Percentiles rank a stretch among this genome's conserved stretches.
Conservation (phyloP, 495 filamentous ascomycete genomes). For the Tuber calosporum region DNA sequence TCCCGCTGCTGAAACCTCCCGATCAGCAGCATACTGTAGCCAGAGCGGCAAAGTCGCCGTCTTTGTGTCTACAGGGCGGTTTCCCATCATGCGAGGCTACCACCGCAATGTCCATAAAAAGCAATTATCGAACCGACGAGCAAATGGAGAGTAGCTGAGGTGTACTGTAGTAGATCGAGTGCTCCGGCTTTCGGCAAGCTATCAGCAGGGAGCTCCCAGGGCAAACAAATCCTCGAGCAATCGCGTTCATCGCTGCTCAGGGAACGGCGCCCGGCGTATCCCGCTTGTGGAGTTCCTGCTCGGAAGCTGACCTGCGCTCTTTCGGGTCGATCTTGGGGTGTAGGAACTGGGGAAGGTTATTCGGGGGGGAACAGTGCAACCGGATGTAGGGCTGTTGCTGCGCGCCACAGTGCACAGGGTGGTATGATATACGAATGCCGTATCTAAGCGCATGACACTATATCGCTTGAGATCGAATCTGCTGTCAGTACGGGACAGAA, state of each 20-base stretch:
- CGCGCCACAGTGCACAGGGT: too few species aligned
- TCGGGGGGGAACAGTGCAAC: neutral
- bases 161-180: neutral
- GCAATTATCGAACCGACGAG: neutral
- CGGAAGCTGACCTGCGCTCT: neutral
- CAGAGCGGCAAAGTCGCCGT: neutral
- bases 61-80: neutral
- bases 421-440: neutral
- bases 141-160: neutral
- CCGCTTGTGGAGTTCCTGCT: neutral
- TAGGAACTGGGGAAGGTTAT: neutral
- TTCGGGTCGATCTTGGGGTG: neutral
- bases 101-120: neutral
- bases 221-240: neutral
- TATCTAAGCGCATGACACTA: neutral
- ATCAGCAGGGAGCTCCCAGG: neutral
- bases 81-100: neutral
- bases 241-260: neutral
- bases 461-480: neutral
- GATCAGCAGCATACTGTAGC: neutral
- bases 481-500: neutral
- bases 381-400: neutral
- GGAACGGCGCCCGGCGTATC: neutral
- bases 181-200: neutral
- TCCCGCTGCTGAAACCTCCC: neutral